Percentiles rank a stretch among this genome's conserved stretches.
These are phyloP conservation scores for Symbiodinium natans DNA, from an alignment of 73 alveolate genomes.

Conservation along the genomic window DNA sequence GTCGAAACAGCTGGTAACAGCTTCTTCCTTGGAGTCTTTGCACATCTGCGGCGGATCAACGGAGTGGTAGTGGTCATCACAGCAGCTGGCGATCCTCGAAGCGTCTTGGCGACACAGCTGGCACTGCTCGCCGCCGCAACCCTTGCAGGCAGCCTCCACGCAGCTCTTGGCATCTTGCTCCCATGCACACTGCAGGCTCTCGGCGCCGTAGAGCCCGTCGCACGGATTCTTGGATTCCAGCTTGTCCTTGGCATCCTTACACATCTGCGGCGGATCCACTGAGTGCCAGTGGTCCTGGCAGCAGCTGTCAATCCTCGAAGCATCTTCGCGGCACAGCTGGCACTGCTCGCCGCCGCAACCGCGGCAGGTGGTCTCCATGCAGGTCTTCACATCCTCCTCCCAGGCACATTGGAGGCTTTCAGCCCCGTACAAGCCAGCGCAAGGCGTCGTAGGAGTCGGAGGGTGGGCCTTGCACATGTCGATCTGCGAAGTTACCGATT, in stretches of 20 bases:
- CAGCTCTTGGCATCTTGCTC: background rate
- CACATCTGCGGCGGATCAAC: constrained; percentile 52
- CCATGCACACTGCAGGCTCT: background rate
- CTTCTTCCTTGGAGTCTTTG: constrained; percentile 42
- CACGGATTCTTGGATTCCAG: constrained; percentile 37
- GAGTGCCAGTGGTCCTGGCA: constrained; percentile 9
- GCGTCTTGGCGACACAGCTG: constrained; percentile 47
- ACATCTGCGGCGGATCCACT: background rate
- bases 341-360: constrained; percentile 75
- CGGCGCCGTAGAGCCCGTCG: constrained; percentile 49
- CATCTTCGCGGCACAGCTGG: constrained; percentile 60
- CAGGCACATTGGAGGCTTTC: background rate
- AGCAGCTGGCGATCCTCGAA: constrained; percentile 22
- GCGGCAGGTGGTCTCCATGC: constrained; percentile 23
- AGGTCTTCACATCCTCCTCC: background rate
- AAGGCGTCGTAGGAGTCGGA: constrained; percentile 37
- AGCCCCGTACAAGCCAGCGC: constrained; percentile 40
- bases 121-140: constrained; percentile 53
- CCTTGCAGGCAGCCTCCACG: constrained; percentile 22
- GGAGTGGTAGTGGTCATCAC: constrained; percentile 59
- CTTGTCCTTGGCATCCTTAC: too few relatives aligned
- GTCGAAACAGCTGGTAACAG: constrained; percentile 53
- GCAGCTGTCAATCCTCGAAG: background rate
- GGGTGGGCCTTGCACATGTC: constrained; percentile 40
- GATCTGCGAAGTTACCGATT: background rate